Conservation (phyloP, 139 green algal species). For the Haematococcus lacustris region DNA sequence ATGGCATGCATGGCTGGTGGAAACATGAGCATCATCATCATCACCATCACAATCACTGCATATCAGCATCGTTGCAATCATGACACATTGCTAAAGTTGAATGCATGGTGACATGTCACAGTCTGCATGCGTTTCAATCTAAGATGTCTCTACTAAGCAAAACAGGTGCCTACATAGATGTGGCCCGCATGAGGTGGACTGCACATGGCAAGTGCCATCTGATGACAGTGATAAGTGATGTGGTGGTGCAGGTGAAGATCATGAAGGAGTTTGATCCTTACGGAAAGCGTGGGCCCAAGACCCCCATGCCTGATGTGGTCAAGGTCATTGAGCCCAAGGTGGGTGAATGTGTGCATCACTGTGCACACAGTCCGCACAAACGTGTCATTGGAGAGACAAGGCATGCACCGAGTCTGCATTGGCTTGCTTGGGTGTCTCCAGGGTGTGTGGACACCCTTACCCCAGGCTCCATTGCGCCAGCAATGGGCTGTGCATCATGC, state of each 20-base stretch:
- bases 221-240: too few species aligned
- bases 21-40: too few species aligned
- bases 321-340: conserved; percentile 58
- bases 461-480: not conserved
- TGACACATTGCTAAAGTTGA: too few species aligned
- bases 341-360: not conserved
- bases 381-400: not conserved
- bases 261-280: conserved; percentile 97
- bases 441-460: not conserved
- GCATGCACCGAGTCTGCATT: not conserved
- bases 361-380: not conserved
- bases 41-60: too few species aligned
- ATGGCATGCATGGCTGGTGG: too few species aligned
- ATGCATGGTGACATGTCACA: too few species aligned
- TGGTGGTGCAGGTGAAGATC: conserved; percentile 76
- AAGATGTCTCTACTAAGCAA: too few species aligned
- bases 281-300: conserved; percentile 88
- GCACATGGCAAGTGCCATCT: too few species aligned
- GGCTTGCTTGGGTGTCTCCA: not conserved
- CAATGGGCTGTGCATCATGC: not conserved
- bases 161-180: too few species aligned
- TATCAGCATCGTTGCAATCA: too few species aligned
- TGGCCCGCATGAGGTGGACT: too few species aligned
- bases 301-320: conserved; percentile 92
- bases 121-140: too few species aligned